Percentiles rank a stretch among this genome's conserved stretches.
Evolutionary conservation across 2,329 filamentous ascomycete species (phyloP).

Genomic region (Scedosporium aurantiacum): DNA sequence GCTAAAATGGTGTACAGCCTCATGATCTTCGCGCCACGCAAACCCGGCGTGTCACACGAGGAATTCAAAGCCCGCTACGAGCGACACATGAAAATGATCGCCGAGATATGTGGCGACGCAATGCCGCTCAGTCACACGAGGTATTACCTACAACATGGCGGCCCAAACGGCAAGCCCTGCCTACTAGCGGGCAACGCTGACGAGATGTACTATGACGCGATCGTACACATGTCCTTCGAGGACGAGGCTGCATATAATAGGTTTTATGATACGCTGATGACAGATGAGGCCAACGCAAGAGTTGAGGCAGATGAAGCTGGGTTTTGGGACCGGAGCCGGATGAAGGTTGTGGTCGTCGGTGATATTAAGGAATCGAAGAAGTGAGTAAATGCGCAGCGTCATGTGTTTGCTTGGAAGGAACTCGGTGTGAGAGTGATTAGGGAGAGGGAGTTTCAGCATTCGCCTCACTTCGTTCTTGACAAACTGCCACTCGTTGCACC

Average conservation of each 20-base stretch:
- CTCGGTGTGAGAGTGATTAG: too few relatives aligned
- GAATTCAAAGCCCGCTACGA: conserved; percentile 9
- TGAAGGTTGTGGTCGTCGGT: conserved; percentile 5
- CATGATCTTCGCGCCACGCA: conserved; percentile 6
- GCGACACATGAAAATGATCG: conserved; percentile 6
- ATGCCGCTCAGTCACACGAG: conserved; percentile 8
- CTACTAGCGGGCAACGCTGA: conserved; percentile 4
- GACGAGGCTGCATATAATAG: conserved; percentile 1
- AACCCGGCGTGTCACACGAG: conserved; percentile 4
- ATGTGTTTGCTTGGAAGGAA: too few relatives aligned
- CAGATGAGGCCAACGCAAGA: conserved; percentile 3
- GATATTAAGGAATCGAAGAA: conserved; percentile 2
- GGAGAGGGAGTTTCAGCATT: too few relatives aligned
- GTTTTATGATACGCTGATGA: neutral
- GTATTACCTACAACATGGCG: conserved; percentile 3
- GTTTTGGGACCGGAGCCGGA: conserved; percentile 7
- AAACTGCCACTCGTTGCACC: too few relatives aligned
- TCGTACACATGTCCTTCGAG: conserved; percentile 3
- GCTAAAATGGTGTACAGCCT: conserved; percentile 5
- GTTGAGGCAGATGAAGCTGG: conserved; percentile 6
- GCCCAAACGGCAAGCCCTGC: neutral
- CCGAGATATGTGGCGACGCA: conserved; percentile 2
- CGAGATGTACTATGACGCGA: conserved; percentile 6
- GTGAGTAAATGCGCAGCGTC: conserved; percentile 3
- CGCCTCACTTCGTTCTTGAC: too few relatives aligned